Base-by-base conservation (phyloP, 805 yeast species). In the Starmerella kuoi region DNA sequence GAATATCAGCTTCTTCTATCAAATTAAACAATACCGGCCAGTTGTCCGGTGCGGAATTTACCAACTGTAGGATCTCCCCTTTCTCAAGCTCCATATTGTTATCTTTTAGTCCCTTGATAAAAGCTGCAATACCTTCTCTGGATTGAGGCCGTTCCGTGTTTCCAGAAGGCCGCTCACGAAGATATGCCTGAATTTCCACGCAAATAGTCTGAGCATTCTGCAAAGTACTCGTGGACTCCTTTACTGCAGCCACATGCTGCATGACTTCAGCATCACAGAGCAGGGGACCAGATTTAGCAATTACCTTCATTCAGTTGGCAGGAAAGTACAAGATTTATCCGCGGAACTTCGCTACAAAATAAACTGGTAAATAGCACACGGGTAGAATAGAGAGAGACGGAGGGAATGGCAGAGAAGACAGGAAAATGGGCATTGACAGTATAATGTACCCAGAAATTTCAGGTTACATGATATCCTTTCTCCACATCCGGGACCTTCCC, bases 1-100 rank as follows among this genome's bases (percentile, higher is more conserved):
- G 68, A 47, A 74, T 76, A 52, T 88, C 98, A 60, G 95, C 88
- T 57, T 91, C 97, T 57, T 88, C 98, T 1, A 88, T 76, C 23
- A 88, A 64, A 0, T 91, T 70, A 57, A 76, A 85, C 39, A 88
- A 66, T 28, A 74, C 78, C 11, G 87, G 95, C 67, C 84, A 64
- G 4, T 84, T 74, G 35, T 78, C 66, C 1, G 98, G 98, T 23
- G 84, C 68, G 6, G 77, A 67, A 58, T 88, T 87, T 42, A 87
- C 70, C 31, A 88, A 73, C 61, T 88, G 95, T 31, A 88, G 64
- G 50, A 77, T 75, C 56, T 88, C 98, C 21, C 82, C 77, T 59
- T 84, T 82, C 62, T 79, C 86, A 41, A 88, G 64, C 23, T 69
- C 70, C 47, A 70, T 76, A 26, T 63, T 52, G 45, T 72, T 68